Percentiles rank a stretch among this genome's conserved stretches.
These are phyloP conservation scores for Daldinia childiae DNA, from an alignment of 495 filamentous ascomycete species.

Conservation along the genomic window DNA sequence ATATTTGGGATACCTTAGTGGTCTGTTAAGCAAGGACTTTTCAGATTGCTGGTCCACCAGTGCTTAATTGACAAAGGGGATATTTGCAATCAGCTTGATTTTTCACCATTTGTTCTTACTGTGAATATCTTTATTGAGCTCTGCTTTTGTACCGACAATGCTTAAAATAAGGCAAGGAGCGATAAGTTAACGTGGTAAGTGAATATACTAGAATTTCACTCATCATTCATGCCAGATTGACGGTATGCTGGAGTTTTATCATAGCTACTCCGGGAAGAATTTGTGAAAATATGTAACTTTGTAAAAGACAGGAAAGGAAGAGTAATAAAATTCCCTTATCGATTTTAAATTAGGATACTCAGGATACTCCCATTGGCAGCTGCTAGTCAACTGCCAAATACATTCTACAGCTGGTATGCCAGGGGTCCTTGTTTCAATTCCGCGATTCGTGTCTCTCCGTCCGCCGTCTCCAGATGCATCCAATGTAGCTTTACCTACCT, in stretches of 20 bases:
- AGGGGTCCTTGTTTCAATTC: slow-evolving; percentile 12
- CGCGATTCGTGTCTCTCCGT: slow-evolving; percentile 34
- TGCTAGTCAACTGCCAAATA: slow-evolving; percentile 14
- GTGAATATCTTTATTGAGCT: background rate
- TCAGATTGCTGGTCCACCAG: background rate
- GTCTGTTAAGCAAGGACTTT: background rate
- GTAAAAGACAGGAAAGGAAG: background rate
- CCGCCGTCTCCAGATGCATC: slow-evolving; percentile 15
- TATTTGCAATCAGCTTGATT: too few relatives aligned
- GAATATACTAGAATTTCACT: background rate
- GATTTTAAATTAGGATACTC: slow-evolving; percentile 4
- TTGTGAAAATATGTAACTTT: too few relatives aligned
- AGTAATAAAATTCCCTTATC: background rate
- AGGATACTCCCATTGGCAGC: background rate
- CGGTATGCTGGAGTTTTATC: too few relatives aligned
- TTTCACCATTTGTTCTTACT: background rate
- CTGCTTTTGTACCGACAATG: too few relatives aligned
- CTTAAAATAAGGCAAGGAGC: too few relatives aligned
- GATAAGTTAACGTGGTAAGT: too few relatives aligned
- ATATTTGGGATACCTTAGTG: background rate
- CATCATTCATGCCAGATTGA: background rate
- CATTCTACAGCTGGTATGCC: slow-evolving; percentile 14
- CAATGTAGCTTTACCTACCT: background rate
- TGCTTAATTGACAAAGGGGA: background rate
- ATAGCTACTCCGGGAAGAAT: too few relatives aligned